Evolutionary conservation across 805 yeast species (phyloP), one percentile per base, ranked within the genome.

Genomic region (Candida bentonensis): DNA sequence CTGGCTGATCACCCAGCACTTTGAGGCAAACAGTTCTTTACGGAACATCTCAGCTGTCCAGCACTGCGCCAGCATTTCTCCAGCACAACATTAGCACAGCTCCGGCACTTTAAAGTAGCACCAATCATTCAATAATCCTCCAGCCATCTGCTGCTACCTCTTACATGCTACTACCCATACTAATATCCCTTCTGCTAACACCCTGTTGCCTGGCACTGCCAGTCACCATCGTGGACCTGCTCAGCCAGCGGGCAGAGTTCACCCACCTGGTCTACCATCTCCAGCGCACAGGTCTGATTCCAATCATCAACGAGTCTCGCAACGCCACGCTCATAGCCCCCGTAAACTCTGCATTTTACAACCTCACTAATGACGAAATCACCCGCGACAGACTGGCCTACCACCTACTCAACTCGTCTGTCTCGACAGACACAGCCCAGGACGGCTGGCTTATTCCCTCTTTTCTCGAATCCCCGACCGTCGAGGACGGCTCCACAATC

Each of bases 281-380:
- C 2, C 95, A 86, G 57, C 59, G 70, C 44, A 70, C 69, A 43
- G 86, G 78, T 15, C 60, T 79, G 41, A 65, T 85, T 1, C 85
- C 86, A 1, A 59, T 64, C 41, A 58, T 85, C 27, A 84, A 82
- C 54, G 62, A 63, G 22, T 58, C 80, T 49, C 63, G 63, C 33
- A 81, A 84, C 57, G 73, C 80, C 45, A 83, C 95, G 0, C 60
- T 85, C 15, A 56, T 82, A 39, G 94, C 94, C 1, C 94, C 95
- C 0, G 69, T 80, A 7, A 85, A 85, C 59, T 77, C 80, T 51
- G 95, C 95, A 0, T 83, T 82, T 58, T 66, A 64, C 3, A 55
- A 56, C 17, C 34, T 44, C 13, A 46, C 50, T 40, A 43, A 26
- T 13, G 41, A 36, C 7, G 4, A 42, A 9, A 42, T 56, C 42